These are phyloP conservation scores for Talaromyces adpressus DNA, from an alignment of 495 filamentous ascomycete genomes.

Conservation along the genomic window DNA sequence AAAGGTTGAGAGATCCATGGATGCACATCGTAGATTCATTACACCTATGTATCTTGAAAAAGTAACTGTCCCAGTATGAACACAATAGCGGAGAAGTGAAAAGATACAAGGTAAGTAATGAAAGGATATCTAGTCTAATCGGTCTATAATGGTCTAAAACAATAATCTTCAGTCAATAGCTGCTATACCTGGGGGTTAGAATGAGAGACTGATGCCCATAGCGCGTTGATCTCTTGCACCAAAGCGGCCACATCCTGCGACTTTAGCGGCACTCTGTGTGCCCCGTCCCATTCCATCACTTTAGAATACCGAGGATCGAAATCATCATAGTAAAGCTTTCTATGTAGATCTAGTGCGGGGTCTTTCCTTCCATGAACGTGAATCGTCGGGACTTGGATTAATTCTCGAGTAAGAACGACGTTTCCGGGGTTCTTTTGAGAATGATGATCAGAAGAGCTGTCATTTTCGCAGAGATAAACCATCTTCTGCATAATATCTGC, in stretches of 20 bases:
- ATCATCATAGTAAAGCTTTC: constrained; percentile 38
- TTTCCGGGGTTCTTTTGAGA: neutral
- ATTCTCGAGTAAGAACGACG: constrained; percentile 4
- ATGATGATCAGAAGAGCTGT: constrained; percentile 26
- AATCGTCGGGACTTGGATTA: constrained; percentile 32
- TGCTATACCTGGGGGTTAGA: too few species aligned
- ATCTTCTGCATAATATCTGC: constrained; percentile 6
- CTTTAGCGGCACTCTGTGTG: constrained; percentile 18
- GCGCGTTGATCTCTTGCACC: constrained; percentile 28
- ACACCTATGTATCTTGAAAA: too few species aligned
- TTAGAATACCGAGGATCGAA: constrained; percentile 29
- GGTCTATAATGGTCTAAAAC: too few species aligned
- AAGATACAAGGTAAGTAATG: too few species aligned
- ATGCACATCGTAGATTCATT: too few species aligned
- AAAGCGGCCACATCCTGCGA: constrained; percentile 34
- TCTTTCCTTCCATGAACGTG: constrained; percentile 55
- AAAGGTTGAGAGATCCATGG: too few species aligned
- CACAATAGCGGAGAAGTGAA: too few species aligned
- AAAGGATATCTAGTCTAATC: too few species aligned
- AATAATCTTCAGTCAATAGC: too few species aligned
- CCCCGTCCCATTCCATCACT: constrained; percentile 47
- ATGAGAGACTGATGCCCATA: too few species aligned
- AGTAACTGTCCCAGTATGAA: too few species aligned
- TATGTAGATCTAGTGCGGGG: constrained; percentile 42
- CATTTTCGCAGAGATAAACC: constrained; percentile 33